Base-by-base conservation (phyloP, 306 rosid species). In the Rosa multiflora region DNA sequence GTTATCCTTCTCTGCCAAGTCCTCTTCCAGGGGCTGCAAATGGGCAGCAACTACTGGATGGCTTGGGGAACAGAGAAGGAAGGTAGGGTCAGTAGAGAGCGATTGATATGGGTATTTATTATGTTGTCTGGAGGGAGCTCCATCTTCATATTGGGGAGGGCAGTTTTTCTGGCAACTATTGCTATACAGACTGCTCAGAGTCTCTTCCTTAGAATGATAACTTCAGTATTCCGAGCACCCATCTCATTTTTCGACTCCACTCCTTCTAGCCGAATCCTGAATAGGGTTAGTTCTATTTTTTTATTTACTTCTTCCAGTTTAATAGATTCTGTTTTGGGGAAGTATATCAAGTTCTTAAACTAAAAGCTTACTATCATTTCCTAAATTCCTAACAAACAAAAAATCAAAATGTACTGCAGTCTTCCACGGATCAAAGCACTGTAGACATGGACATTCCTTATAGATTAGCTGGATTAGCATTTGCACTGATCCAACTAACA, bases 41-140 rank as follows among this genome's bases (percentile, higher is more conserved):
- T 94, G 83, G 95, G 93, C 67, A 94, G 97, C 89, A 94, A 88
- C 87, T 94, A 94, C 81, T 94, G 99, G 99, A 87, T 94, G 67
- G 86, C 99, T 40, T 94, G 99, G 99, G 97, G 93, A 48, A 82
- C 93, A 37, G 97, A 92, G 79, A 80, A 81, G 59, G 85, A 63
- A 72, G 83, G 80, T 39, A 86, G 47, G 70, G 88, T 92, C 56
- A 83, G 75, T 69, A 90, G 77, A 72, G 75, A 74, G 73, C 42
- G 63, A 53, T 83, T 94, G 79, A 86, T 94, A 56, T 89, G 88
- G 77, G 85, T 78, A 12, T 94, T 89, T 78, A 70, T 78, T 64
- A 75, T 94, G 78, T 62, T 94, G 48, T 94, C 99, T 10, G 93
- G 93, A 13, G 97, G 95, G 47, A 91, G 97, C 86, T 92, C 97